Evolutionary conservation across 2,329 filamentous ascomycete species (phyloP).

Genomic region (Aureobasidium sp.): DNA sequence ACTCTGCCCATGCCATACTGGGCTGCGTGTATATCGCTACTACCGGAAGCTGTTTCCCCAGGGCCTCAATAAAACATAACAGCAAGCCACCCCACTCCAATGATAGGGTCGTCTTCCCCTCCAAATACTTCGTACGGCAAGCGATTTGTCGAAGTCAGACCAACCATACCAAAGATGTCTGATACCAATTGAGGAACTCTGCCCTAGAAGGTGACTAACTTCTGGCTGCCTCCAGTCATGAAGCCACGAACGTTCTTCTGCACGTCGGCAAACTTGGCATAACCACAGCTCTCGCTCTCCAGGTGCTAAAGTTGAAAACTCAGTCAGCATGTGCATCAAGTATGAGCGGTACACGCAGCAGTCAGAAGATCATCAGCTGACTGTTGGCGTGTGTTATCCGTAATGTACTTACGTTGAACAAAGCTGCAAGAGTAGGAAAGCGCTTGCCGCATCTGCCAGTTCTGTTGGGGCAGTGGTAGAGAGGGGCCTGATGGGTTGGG

Average conservation of each 20-base stretch:
- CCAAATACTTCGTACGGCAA: not conserved
- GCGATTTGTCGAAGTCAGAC: not conserved
- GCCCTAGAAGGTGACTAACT: not conserved
- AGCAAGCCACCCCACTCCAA: not conserved
- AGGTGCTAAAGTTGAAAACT: constrained; percentile 26
- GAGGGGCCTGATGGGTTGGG: not conserved
- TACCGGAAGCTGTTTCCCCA: not conserved
- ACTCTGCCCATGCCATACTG: not conserved
- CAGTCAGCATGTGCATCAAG: no score
- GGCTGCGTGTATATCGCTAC: not conserved
- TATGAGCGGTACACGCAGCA: no score
- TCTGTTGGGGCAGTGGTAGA: constrained; percentile 40
- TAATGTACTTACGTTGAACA: constrained; percentile 32
- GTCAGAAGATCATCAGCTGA: no score
- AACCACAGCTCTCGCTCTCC: constrained; percentile 39
- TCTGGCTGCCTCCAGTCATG: not conserved
- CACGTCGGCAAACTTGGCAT: constrained; percentile 29
- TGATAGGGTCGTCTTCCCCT: not conserved
- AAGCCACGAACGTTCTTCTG: not conserved
- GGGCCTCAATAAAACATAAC: not conserved
- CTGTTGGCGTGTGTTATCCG: no score
- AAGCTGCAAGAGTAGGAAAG: constrained; percentile 34
- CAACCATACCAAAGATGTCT: no score
- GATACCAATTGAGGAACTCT: not conserved
- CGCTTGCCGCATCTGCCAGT: constrained; percentile 22